A percentile compares a stretch with the other conserved stretches of the same genome.
phyloP scores from a whole-genome alignment of 495 filamentous ascomycete species.

The Aspergillus diversus region DNA sequence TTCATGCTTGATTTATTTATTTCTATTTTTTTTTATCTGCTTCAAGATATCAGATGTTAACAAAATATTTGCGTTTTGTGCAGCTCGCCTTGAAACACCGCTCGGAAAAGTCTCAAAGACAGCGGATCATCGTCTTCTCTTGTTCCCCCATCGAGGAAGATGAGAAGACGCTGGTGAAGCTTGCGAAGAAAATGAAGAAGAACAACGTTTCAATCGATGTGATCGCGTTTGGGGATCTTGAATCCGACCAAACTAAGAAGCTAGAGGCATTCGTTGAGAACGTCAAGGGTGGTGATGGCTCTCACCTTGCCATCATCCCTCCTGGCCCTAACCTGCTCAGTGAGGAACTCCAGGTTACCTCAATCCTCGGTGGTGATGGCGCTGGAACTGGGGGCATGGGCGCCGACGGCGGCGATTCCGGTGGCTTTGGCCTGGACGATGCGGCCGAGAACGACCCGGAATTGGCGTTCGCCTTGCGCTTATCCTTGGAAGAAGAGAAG shows the following conservation, averaged over 20 bases:
- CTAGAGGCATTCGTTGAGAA: conserved; percentile 89
- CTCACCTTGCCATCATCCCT: conserved; percentile 85
- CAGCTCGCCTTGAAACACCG: conserved; percentile 97
- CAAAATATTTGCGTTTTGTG: background rate
- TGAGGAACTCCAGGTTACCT: conserved; percentile 88
- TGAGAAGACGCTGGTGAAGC: conserved; percentile 82
- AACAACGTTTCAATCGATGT: conserved; percentile 89
- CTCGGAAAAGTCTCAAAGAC: conserved; percentile 92
- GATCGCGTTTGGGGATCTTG: conserved; percentile 89
- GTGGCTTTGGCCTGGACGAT: conserved; percentile 63
- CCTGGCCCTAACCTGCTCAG: conserved; percentile 89
- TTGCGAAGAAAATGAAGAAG: conserved; percentile 99
- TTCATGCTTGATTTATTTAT: background rate
- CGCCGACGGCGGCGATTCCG: conserved; percentile 67
- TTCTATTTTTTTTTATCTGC: background rate
- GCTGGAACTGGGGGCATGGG: conserved; percentile 51
- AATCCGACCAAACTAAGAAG: conserved; percentile 89
- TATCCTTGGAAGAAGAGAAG: conserved; percentile 98
- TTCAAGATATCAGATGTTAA: no score
- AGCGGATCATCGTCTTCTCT: conserved; percentile 94
- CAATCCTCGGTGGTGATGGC: conserved; percentile 82
- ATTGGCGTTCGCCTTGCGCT: conserved; percentile 89
- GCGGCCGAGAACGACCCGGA: conserved; percentile 81
- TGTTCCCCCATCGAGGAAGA: conserved; percentile 90
- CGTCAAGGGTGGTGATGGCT: conserved; percentile 87